Conservation (phyloP, 768 basidiomycete genomes). For the Agaricus subrufescens region DNA sequence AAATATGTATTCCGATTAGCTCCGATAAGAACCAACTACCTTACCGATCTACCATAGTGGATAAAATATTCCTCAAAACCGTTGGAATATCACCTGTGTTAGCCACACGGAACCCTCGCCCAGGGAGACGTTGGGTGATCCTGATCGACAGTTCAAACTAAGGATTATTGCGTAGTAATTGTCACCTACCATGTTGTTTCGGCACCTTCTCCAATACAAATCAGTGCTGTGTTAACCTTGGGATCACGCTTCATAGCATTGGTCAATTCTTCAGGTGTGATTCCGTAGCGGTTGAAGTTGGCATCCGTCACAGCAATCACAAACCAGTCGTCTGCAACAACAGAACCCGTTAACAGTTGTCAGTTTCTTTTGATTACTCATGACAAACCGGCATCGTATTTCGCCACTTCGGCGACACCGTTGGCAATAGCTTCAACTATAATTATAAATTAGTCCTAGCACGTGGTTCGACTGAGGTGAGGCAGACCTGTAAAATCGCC, state of each 20-base stretch:
- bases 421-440: slow-evolving; percentile 63
- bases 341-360: neutral
- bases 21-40: neutral
- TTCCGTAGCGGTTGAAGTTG: slow-evolving; percentile 60
- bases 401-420: slow-evolving; percentile 54
- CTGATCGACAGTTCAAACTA: slow-evolving; percentile 23
- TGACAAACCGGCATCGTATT: slow-evolving; percentile 51
- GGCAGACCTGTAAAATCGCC: slow-evolving; percentile 58
- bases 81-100: slow-evolving; percentile 64
- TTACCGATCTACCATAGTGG: slow-evolving; percentile 46
- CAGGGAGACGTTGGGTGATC: slow-evolving; percentile 59
- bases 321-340: slow-evolving; percentile 56
- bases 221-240: slow-evolving; percentile 62
- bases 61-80: slow-evolving; percentile 57
- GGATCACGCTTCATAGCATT: slow-evolving; percentile 53
- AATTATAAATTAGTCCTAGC: slow-evolving; percentile 5
- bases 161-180: neutral
- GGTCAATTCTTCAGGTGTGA: slow-evolving; percentile 54
- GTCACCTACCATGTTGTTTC: slow-evolving; percentile 51
- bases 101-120: slow-evolving; percentile 52
- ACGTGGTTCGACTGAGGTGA: neutral
- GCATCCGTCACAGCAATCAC: slow-evolving; percentile 70
- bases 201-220: slow-evolving; percentile 68
- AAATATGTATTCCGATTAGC: neutral
- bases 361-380: neutral